Conservation (phyloP, 2,329 filamentous ascomycete genomes). For the Graphium sp. region DNA sequence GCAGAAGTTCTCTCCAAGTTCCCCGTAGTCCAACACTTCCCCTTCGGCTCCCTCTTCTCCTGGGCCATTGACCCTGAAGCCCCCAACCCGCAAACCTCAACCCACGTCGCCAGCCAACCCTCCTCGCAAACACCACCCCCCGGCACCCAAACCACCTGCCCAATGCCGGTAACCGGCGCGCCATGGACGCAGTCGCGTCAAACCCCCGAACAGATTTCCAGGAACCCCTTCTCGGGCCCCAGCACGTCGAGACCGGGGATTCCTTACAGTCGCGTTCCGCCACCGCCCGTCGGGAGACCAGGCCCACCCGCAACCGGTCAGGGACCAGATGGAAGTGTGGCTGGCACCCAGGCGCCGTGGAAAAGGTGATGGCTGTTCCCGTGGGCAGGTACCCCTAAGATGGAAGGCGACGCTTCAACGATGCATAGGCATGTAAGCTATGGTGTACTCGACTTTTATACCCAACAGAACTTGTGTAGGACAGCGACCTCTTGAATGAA, state of each 20-base stretch:
- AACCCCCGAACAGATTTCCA: neutral
- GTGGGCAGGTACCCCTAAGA: too few relatives aligned
- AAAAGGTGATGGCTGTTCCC: too few relatives aligned
- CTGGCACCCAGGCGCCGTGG: too few relatives aligned
- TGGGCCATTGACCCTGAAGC: slow-evolving; percentile 56
- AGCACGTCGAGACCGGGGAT: slow-evolving; percentile 2
- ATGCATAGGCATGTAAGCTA: too few relatives aligned
- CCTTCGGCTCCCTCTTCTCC: slow-evolving; percentile 63
- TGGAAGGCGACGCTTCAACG: too few relatives aligned
- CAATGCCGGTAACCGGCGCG: neutral
- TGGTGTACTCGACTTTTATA: too few relatives aligned
- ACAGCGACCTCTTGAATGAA: too few relatives aligned
- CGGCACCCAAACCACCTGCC: neutral
- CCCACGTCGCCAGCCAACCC: slow-evolving; percentile 43
- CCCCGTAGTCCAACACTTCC: slow-evolving; percentile 94
- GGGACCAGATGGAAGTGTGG: too few relatives aligned
- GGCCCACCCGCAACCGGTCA: too few relatives aligned
- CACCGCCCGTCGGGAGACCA: neutral
- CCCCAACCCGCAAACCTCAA: slow-evolving; percentile 23
- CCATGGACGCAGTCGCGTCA: slow-evolving; percentile 2
- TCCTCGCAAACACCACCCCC: slow-evolving; percentile 5
- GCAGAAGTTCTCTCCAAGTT: slow-evolving; percentile 94
- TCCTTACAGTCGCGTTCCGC: slow-evolving; percentile 1
- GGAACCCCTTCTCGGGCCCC: too few relatives aligned
- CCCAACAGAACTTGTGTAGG: too few relatives aligned